Evolutionary conservation across 768 basidiomycete genomes (phyloP).

Genomic region (Chiua virens): DNA sequence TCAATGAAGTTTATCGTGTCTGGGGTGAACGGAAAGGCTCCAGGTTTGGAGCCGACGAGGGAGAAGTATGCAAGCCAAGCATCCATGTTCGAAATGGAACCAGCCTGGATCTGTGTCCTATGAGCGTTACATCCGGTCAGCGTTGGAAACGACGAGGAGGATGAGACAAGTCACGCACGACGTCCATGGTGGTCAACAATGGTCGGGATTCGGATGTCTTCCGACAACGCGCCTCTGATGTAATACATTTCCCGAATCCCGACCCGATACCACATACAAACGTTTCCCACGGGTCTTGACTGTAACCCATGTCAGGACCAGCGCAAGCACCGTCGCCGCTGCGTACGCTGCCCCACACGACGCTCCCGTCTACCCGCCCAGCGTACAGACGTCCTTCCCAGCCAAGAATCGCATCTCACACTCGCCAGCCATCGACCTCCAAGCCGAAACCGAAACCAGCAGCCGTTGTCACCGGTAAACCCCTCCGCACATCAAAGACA

Average conservation of each 20-base stretch:
- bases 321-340: too few relatives aligned
- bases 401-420: constrained; percentile 18
- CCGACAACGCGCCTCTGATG: neutral
- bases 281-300: neutral
- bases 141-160: neutral
- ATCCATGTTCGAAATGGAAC: constrained; percentile 13
- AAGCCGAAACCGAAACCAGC: constrained; percentile 21
- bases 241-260: neutral
- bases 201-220: too few relatives aligned
- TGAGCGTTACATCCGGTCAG: neutral
- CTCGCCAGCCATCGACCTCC: constrained; percentile 10
- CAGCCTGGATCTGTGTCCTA: constrained; percentile 15
- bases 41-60: constrained; percentile 26
- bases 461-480: constrained; percentile 38
- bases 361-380: constrained; percentile 22
- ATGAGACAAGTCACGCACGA: constrained; percentile 19
- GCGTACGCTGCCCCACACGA: constrained; percentile 22
- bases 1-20: constrained; percentile 58
- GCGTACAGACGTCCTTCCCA: constrained; percentile 23
- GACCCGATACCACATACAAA: too few relatives aligned
- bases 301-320: neutral
- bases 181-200: constrained; percentile 28
- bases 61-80: constrained; percentile 47
- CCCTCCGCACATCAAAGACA: constrained; percentile 84
- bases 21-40: constrained; percentile 59